Base-by-base conservation (phyloP, 176 grass and related monocot species). In the Oryza punctata region DNA sequence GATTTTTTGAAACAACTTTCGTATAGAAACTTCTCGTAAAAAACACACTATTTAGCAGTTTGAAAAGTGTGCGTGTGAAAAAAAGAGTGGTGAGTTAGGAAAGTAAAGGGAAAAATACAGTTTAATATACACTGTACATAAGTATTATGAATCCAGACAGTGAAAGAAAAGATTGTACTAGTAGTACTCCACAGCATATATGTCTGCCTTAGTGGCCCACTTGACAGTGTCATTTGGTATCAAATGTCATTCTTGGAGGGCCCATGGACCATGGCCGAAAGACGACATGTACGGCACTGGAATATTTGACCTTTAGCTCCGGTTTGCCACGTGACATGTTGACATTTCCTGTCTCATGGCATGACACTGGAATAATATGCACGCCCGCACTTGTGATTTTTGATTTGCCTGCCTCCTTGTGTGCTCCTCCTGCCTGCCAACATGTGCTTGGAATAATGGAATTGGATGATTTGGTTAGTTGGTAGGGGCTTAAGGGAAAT, bases 321-420 rank as follows among this genome's bases (percentile, higher is more conserved):
- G 70, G 27, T 40, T 68, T 28, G 11, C 81, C 81, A 89, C 49
- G 29, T 85, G 87, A 80, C 61, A 84, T 88, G 59, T 65, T 83
- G 69, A 72, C 81, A 69, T 25, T 73, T 75, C 44, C 11, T 59
- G 44, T 83, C 40, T n/a, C 75, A 75, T 79, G 69, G 78, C 65
- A 80, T 79, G 69, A 72, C 65, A 26, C 44, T 61, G 65, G 49
- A 52, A 52, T 52, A 18, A 52, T 23, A 60, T 54, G 54, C 7
- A 12, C n/a, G 57, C 57, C 2, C 52, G 52, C 4, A 18, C 49
- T 19, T 54, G 7, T 35, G 33, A 35, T 35, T 35, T 6, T 5
- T 21, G 19, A 57, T 21, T 57, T 57, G 52, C 52, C 19, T 50
- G 13, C 47, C 15, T 21, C 19, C 52, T 57, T 41, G 7, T 23